Conservation (phyloP, 2,329 filamentous ascomycete genomes). For the Lachnellula hyalina region DNA sequence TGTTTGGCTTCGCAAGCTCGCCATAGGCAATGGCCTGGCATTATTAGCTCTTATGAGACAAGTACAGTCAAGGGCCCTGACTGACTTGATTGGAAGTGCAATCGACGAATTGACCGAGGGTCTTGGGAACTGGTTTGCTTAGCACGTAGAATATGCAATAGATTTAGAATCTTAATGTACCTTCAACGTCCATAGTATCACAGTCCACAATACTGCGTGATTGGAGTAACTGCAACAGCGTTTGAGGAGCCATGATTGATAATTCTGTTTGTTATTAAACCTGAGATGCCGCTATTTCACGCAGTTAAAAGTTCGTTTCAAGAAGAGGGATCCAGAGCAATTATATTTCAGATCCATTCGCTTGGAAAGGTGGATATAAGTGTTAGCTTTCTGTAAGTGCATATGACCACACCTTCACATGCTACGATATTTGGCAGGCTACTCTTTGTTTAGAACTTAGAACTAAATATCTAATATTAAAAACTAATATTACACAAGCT, state of each 20-base stretch:
- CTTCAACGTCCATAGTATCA: constrained; percentile 45
- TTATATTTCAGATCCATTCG: too few species aligned
- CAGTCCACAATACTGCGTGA: constrained; percentile 43
- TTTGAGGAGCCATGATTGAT: constrained; percentile 20
- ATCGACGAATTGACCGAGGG: constrained; percentile 44
- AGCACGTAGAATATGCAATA: background rate
- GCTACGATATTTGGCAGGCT: too few species aligned
- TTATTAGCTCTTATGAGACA: background rate
- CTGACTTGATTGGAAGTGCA: constrained; percentile 50
- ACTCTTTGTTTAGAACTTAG: too few species aligned
- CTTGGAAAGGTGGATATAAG: too few species aligned
- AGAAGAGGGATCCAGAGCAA: too few species aligned
- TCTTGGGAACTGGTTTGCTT: constrained; percentile 36
- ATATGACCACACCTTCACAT: too few species aligned
- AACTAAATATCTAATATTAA: too few species aligned
- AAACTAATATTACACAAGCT: too few species aligned
- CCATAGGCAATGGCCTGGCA: constrained; percentile 44
- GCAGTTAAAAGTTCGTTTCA: background rate
- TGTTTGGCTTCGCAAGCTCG: constrained; percentile 40
- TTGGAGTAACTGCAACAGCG: constrained; percentile 40
- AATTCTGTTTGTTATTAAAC: background rate
- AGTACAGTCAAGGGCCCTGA: background rate
- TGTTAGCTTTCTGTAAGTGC: too few species aligned
- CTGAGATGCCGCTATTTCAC: background rate
- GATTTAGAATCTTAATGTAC: constrained; percentile 25